These are phyloP conservation scores for Miscanthus sacchariflorus DNA, from an alignment of 202 grass and related monocot species.

Conservation along the genomic window DNA sequence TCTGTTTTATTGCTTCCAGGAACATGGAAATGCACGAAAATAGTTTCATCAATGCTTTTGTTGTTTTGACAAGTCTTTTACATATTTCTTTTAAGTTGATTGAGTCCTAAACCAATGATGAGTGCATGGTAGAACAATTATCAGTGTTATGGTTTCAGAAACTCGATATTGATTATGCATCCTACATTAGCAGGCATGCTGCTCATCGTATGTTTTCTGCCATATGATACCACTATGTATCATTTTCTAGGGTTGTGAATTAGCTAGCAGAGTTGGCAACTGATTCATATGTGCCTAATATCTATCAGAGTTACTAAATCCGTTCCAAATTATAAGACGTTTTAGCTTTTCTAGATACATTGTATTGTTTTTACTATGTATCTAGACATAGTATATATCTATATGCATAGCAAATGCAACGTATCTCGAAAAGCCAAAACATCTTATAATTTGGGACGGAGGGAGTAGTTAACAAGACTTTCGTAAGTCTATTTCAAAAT, in stretches of 20 bases:
- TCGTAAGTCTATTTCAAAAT: neutral
- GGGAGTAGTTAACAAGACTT: neutral
- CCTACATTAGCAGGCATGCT: neutral
- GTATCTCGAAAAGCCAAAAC: too few relatives aligned
- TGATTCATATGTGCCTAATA: constrained; percentile 4
- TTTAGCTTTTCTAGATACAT: too few relatives aligned
- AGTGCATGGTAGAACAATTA: neutral
- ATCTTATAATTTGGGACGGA: too few relatives aligned
- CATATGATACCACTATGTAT: neutral
- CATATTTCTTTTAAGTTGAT: neutral
- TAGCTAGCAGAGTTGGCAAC: neutral
- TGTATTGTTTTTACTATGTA: too few relatives aligned
- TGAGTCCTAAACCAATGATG: constrained; percentile 9
- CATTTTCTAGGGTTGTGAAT: neutral
- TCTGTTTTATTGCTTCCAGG: constrained; percentile 12
- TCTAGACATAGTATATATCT: too few relatives aligned
- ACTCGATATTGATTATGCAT: neutral
- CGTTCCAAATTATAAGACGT: too few relatives aligned
- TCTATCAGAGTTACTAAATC: too few relatives aligned
- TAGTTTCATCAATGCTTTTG: neutral
- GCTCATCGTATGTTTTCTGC: neutral
- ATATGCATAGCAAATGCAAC: too few relatives aligned
- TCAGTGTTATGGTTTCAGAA: constrained; percentile 15
- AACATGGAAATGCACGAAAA: neutral
- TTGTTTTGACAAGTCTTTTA: constrained; percentile 3